These are phyloP conservation scores for Lobosporangium transversale DNA, from an alignment of 192 early-diverging fungal species.

Conservation along the genomic window DNA sequence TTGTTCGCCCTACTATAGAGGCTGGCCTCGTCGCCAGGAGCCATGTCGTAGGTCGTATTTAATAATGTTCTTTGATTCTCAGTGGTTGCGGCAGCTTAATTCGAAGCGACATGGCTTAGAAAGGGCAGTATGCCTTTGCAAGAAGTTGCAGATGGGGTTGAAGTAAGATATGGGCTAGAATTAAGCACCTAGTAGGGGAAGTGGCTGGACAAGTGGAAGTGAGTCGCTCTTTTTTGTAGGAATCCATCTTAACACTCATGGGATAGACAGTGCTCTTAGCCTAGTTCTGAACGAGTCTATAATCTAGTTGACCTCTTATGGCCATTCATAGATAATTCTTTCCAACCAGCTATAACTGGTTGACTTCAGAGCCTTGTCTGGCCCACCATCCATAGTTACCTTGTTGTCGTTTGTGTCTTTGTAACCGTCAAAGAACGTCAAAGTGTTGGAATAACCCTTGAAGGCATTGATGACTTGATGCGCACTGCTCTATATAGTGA, in stretches of 20 bases:
- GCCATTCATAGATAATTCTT: slow-evolving; percentile 81
- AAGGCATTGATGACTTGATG: slow-evolving; percentile 73
- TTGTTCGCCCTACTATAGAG: slow-evolving; percentile 51
- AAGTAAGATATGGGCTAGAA: slow-evolving; percentile 63
- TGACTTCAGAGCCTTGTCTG: slow-evolving; percentile 79
- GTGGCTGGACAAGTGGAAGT: slow-evolving; percentile 57
- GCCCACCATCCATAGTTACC: slow-evolving; percentile 69
- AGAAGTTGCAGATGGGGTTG: slow-evolving; percentile 68
- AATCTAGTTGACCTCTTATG: slow-evolving; percentile 78
- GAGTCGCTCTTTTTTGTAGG: slow-evolving; percentile 55
- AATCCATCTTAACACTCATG: slow-evolving; percentile 66
- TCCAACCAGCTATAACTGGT: slow-evolving; percentile 73
- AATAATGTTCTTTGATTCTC: slow-evolving; percentile 50
- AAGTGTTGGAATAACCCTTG: slow-evolving; percentile 67
- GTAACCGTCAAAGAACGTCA: slow-evolving; percentile 81
- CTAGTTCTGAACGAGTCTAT: slow-evolving; percentile 73
- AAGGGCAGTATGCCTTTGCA: slow-evolving; percentile 75
- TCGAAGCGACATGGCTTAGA: slow-evolving; percentile 60
- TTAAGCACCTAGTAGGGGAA: slow-evolving; percentile 65
- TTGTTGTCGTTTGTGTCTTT: slow-evolving; percentile 74
- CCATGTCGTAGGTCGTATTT: slow-evolving; percentile 57
- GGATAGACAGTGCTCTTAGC: slow-evolving; percentile 59
- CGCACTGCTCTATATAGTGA: slow-evolving; percentile 64
- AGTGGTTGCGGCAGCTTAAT: slow-evolving; percentile 32
- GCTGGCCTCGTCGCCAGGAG: slow-evolving; percentile 58